These are phyloP conservation scores for Auricularia auricula-judae DNA, from an alignment of 768 basidiomycete species.

Conservation along the genomic window DNA sequence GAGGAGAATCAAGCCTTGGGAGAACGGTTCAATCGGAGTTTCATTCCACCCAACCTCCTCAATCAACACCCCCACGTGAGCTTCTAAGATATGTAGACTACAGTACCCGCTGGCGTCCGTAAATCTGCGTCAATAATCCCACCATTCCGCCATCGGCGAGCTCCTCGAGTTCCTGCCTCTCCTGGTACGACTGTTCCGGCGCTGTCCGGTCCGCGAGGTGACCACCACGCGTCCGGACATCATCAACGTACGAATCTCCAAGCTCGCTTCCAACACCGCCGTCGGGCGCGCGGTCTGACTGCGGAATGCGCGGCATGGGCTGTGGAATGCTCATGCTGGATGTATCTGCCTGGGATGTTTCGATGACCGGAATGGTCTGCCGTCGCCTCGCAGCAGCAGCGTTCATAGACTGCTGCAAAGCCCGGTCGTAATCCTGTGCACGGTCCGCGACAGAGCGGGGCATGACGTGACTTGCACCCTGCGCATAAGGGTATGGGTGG, in stretches of 20 bases:
- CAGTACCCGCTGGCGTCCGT: slow-evolving; percentile 23
- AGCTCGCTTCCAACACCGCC: slow-evolving; percentile 52
- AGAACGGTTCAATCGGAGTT: neutral
- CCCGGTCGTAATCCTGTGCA: slow-evolving; percentile 66
- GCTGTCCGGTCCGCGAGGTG: slow-evolving; percentile 23
- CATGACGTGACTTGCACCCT: slow-evolving; percentile 12
- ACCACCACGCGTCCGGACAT: slow-evolving; percentile 17
- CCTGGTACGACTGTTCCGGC: slow-evolving; percentile 22
- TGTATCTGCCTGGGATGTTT: neutral
- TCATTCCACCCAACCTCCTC: neutral
- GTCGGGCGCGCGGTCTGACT: slow-evolving; percentile 39
- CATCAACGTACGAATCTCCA: slow-evolving; percentile 72
- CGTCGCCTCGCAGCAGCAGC: slow-evolving; percentile 34
- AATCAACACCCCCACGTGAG: neutral
- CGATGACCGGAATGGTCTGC: slow-evolving; percentile 16
- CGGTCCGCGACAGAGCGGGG: slow-evolving; percentile 27
- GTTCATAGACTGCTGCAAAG: slow-evolving; percentile 46
- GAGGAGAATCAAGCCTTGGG: neutral
- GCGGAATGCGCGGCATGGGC: slow-evolving; percentile 9
- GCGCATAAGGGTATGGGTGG: slow-evolving; percentile 2
- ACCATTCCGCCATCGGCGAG: slow-evolving; percentile 76
- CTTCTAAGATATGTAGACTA: slow-evolving; percentile 1
- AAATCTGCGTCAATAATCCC: slow-evolving; percentile 79
- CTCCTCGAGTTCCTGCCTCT: slow-evolving; percentile 46
- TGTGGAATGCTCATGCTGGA: neutral